Conservation (phyloP, 176 grass and related monocot species). For the Triticum dicoccoides region DNA sequence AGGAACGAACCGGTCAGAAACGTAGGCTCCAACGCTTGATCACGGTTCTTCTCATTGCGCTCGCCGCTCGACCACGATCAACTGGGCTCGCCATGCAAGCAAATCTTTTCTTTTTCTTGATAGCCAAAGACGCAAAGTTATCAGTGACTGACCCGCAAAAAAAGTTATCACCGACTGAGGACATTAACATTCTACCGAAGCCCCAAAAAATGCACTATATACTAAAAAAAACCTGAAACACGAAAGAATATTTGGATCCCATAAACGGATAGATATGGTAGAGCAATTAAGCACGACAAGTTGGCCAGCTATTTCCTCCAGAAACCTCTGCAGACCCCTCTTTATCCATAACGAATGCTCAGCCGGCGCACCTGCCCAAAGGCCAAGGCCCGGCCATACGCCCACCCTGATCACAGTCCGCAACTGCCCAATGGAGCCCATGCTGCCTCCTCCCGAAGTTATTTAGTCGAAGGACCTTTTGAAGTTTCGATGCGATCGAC, state of each 20-base stretch:
- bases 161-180: too few relatives aligned
- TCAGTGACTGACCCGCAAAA: not conserved
- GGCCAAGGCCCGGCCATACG: not conserved
- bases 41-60: not conserved
- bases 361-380: not conserved
- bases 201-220: too few relatives aligned
- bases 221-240: too few relatives aligned
- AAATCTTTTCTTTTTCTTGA: not conserved
- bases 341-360: slow-evolving; percentile 5
- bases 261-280: not conserved
- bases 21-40: not conserved
- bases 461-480: not conserved
- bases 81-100: too few relatives aligned
- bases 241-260: not conserved
- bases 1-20: not conserved
- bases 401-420: slow-evolving; percentile 20
- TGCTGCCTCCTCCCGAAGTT: not conserved
- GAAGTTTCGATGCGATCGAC: not conserved
- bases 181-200: too few relatives aligned
- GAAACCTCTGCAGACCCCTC: not conserved
- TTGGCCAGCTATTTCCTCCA: slow-evolving; percentile 18
- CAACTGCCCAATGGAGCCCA: not conserved
- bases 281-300: not conserved
- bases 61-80: too few relatives aligned
- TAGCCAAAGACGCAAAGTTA: not conserved